phyloP scores from a whole-genome alignment of 1,139 yeast species.

The Magnusiomyces ingens region DNA sequence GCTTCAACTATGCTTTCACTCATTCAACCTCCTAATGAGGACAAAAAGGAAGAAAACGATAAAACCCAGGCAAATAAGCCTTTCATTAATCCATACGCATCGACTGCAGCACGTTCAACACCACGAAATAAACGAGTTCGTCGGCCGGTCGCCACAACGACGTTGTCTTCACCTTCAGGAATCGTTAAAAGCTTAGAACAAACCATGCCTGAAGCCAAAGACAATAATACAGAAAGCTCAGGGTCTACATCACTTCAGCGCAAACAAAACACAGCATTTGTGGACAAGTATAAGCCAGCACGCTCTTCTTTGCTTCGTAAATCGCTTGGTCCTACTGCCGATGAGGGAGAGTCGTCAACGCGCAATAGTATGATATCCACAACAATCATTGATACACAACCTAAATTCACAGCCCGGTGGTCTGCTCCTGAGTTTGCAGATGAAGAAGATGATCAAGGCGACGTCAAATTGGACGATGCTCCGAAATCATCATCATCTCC shows the following conservation, averaged over 20 bases:
- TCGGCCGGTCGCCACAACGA: neutral
- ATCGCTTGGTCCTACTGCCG: slow-evolving; percentile 21
- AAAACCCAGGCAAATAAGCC: neutral
- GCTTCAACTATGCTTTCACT: slow-evolving; percentile 8
- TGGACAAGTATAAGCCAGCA: slow-evolving; percentile 25
- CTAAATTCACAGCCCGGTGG: slow-evolving; percentile 11
- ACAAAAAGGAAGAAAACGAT: neutral
- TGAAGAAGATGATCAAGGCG: slow-evolving; percentile 9
- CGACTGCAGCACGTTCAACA: slow-evolving; percentile 23
- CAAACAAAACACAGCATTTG: slow-evolving; percentile 10
- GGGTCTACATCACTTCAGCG: neutral
- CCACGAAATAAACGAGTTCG: slow-evolving; percentile 12
- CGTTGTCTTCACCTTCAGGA: neutral
- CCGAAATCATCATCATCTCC: slow-evolving; percentile 10
- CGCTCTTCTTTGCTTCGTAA: slow-evolving; percentile 25
- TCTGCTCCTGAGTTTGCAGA: slow-evolving; percentile 11
- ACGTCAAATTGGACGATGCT: neutral
- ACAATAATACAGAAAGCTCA: neutral
- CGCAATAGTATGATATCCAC: slow-evolving; percentile 2
- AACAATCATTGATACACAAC: slow-evolving; percentile 5
- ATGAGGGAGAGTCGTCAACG: neutral
- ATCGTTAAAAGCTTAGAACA: slow-evolving; percentile 3
- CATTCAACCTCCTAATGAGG: neutral
- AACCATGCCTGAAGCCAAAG: slow-evolving; percentile 2
- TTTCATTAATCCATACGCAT: slow-evolving; percentile 46